Evolutionary conservation across 148 eudicot species (phyloP).

Genomic region (Rhododendron mucronatum): DNA sequence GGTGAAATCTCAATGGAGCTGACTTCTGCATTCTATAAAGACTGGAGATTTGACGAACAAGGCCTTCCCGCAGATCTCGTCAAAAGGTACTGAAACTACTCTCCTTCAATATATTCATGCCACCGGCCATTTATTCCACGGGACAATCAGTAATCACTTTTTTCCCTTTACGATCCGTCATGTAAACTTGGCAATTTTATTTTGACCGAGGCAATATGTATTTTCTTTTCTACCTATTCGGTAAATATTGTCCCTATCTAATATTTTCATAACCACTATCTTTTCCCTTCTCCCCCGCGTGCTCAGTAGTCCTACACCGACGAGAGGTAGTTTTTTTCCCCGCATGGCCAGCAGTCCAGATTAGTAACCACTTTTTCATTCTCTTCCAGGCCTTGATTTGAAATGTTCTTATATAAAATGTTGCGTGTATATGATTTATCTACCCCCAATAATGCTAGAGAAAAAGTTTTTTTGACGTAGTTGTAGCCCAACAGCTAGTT

Average conservation of each 20-base stretch:
- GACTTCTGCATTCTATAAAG: conserved; percentile 25
- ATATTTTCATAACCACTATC: background rate
- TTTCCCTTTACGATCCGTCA: background rate
- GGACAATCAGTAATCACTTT: background rate
- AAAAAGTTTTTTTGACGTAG: background rate
- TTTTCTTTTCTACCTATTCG: background rate
- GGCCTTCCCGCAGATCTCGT: conserved; percentile 29
- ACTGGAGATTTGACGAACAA: conserved; percentile 34
- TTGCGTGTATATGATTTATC: background rate
- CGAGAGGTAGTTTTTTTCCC: background rate
- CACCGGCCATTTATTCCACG: background rate
- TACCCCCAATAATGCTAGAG: background rate
- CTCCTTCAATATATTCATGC: background rate
- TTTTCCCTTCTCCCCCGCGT: background rate
- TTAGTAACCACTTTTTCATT: background rate
- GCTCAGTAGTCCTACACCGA: background rate
- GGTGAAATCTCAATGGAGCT: conserved; percentile 26
- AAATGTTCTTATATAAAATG: background rate
- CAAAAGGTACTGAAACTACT: conserved; percentile 9
- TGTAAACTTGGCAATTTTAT: background rate
- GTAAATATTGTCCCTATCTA: background rate
- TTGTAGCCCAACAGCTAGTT: background rate
- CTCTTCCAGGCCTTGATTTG: background rate
- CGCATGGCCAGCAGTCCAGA: background rate
- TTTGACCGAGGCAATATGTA: background rate